These are phyloP conservation scores for Fomitopsis palustris DNA, from an alignment of 1,284 basidiomycete genomes.

Conservation along the genomic window DNA sequence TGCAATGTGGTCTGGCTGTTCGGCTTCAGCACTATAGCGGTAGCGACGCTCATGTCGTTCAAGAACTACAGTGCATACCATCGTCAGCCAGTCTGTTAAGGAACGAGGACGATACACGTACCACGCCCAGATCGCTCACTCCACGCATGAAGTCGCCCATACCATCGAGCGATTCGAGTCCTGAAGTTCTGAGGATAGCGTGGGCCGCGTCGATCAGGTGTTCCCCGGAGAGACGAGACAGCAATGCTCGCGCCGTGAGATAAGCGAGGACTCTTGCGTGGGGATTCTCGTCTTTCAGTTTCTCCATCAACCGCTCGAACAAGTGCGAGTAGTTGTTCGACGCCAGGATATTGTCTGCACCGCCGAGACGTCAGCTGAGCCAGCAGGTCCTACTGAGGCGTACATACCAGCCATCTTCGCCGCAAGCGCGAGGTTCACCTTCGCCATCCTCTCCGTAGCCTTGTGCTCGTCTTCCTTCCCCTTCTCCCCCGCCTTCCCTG, in stretches of 20 bases:
- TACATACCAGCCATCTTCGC: slow-evolving; percentile 62
- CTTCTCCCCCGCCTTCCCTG: slow-evolving; percentile 24
- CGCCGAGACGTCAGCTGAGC: background rate
- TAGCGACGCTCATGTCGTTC: slow-evolving; percentile 41
- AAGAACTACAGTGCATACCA: slow-evolving; percentile 30
- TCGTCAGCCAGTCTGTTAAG: background rate
- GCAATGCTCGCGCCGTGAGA: slow-evolving; percentile 53
- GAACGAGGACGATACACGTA: slow-evolving; percentile 25
- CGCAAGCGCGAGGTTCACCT: slow-evolving; percentile 49
- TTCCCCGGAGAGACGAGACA: slow-evolving; percentile 51
- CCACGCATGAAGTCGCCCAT: slow-evolving; percentile 43
- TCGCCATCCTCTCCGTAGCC: slow-evolving; percentile 43
- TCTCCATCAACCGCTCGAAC: slow-evolving; percentile 42
- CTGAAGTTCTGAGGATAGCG: slow-evolving; percentile 44
- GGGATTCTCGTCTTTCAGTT: slow-evolving; percentile 44
- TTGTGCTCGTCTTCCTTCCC: slow-evolving; percentile 31
- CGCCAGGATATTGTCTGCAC: slow-evolving; percentile 55
- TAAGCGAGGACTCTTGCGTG: slow-evolving; percentile 57
- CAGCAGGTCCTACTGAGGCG: too few species aligned
- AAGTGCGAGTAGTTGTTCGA: slow-evolving; percentile 42
- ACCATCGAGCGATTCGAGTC: slow-evolving; percentile 37
- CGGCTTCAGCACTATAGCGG: slow-evolving; percentile 53
- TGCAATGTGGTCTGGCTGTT: slow-evolving; percentile 50
- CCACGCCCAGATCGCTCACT: slow-evolving; percentile 39
- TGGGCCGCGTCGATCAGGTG: slow-evolving; percentile 54